These are phyloP conservation scores for Hansenula sp. DNA, from an alignment of 1,139 yeast genomes.

Conservation along the genomic window DNA sequence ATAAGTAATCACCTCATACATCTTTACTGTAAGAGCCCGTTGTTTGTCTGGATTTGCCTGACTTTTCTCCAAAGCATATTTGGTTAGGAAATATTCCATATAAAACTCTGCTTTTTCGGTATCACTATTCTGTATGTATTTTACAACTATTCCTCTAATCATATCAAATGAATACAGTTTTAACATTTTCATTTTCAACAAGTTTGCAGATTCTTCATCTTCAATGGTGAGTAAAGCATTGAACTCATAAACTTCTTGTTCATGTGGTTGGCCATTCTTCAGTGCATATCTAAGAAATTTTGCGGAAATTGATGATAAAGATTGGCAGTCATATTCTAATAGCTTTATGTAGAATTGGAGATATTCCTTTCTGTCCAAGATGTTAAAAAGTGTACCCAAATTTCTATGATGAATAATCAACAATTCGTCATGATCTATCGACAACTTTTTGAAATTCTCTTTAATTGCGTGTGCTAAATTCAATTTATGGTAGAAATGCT, in stretches of 20 bases:
- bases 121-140: slow-evolving; percentile 9
- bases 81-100: slow-evolving; percentile 13
- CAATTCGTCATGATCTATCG: background rate
- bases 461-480: background rate
- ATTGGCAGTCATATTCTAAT: background rate
- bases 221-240: slow-evolving; percentile 3
- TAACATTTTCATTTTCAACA: slow-evolving; percentile 7
- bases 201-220: background rate
- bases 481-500: background rate
- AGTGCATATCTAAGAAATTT: background rate
- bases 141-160: slow-evolving; percentile 14
- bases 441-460: background rate
- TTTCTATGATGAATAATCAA: background rate
- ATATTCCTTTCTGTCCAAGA: background rate
- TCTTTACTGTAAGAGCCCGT: background rate
- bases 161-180: slow-evolving; percentile 11
- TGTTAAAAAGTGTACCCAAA: background rate
- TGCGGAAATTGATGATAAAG: background rate
- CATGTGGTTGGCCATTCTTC: background rate
- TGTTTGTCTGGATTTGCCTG: background rate
- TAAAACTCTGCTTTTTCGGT: slow-evolving; percentile 6
- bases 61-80: slow-evolving; percentile 4
- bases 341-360: background rate
- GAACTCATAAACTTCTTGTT: slow-evolving; percentile 4
- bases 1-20: slow-evolving; percentile 16